Conservation (phyloP, 2,329 filamentous ascomycete genomes). For the Hansfordia pulvinata region DNA sequence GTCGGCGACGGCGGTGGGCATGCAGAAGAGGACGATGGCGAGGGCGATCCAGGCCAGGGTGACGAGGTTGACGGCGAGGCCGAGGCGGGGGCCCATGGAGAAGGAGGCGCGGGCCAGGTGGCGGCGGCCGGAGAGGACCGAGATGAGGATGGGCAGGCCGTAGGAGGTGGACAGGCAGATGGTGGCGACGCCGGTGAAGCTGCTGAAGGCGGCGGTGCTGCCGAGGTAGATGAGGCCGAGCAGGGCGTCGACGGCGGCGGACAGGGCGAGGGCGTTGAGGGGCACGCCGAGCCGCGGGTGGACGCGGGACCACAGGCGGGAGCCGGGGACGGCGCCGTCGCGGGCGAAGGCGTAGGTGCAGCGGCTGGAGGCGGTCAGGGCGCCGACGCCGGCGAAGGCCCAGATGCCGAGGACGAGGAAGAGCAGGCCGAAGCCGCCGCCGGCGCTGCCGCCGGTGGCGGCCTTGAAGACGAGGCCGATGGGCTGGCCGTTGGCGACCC, state of each 20-base stretch:
- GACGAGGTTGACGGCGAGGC: constrained; percentile 51
- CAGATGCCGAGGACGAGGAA: constrained; percentile 66
- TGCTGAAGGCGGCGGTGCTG: constrained; percentile 63
- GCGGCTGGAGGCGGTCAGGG: constrained; percentile 59
- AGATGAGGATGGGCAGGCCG: constrained; percentile 62
- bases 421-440: constrained; percentile 63
- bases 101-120: constrained; percentile 53
- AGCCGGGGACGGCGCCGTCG: constrained; percentile 61
- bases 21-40: constrained; percentile 61
- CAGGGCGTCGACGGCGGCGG: constrained; percentile 53
- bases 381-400: constrained; percentile 63
- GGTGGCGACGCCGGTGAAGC: constrained; percentile 67
- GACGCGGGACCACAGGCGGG: constrained; percentile 51
- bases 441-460: constrained; percentile 57
- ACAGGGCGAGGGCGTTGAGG: constrained; percentile 54
- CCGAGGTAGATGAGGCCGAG: constrained; percentile 72
- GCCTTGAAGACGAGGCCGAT: constrained; percentile 65
- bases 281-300: constrained; percentile 55
- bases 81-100: constrained; percentile 56
- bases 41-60: constrained; percentile 60
- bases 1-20: constrained; percentile 49
- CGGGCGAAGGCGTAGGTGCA: constrained; percentile 67
- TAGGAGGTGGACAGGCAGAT: constrained; percentile 68
- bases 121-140: constrained; percentile 50
- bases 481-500: constrained; percentile 58